phyloP scores from a whole-genome alignment of 2,329 filamentous ascomycete genomes.

The Diplocarpon rosae region DNA sequence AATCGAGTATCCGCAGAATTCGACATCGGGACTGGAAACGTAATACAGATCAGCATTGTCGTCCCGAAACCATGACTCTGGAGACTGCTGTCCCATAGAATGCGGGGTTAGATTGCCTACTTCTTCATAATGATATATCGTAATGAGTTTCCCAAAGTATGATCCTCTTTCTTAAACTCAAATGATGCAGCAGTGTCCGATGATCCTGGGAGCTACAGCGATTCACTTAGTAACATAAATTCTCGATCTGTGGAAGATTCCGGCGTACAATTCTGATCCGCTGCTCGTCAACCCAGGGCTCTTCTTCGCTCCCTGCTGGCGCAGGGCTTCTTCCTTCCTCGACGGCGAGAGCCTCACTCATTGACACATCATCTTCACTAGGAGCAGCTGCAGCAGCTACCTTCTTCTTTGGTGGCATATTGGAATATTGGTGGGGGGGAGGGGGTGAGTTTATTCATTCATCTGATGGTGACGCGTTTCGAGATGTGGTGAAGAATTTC shows the following conservation, averaged over 20 bases:
- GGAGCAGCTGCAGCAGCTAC: conserved; percentile 4
- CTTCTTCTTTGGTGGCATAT: conserved; percentile 22
- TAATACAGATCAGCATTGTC: conserved; percentile 6
- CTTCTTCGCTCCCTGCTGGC: conserved; percentile 1
- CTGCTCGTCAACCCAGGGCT: conserved; percentile 14
- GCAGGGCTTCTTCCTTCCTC: conserved; percentile 1
- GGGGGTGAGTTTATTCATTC: not conserved
- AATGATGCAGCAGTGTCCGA: conserved; percentile 86
- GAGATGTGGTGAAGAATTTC: conserved; percentile 7
- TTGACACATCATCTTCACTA: conserved; percentile 17
- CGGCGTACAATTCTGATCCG: conserved; percentile 22
- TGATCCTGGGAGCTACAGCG: conserved; percentile 64
- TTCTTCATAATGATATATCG: conserved; percentile 99
- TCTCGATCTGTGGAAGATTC: not conserved
- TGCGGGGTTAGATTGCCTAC: conserved; percentile 36
- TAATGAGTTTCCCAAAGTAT: conserved; percentile 89
- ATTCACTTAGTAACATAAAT: not conserved
- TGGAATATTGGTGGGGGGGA: not conserved
- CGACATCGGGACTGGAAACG: conserved; percentile 67
- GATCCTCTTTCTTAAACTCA: conserved; percentile 86
- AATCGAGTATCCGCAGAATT: conserved; percentile 97
- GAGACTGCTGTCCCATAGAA: not conserved
- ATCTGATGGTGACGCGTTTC: not conserved
- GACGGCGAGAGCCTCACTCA: conserved; percentile 17
- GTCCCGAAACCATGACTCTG: not conserved